These are phyloP conservation scores for Pestalotiopsis fici DNA, from an alignment of 2,329 filamentous ascomycete species.

Conservation along the genomic window DNA sequence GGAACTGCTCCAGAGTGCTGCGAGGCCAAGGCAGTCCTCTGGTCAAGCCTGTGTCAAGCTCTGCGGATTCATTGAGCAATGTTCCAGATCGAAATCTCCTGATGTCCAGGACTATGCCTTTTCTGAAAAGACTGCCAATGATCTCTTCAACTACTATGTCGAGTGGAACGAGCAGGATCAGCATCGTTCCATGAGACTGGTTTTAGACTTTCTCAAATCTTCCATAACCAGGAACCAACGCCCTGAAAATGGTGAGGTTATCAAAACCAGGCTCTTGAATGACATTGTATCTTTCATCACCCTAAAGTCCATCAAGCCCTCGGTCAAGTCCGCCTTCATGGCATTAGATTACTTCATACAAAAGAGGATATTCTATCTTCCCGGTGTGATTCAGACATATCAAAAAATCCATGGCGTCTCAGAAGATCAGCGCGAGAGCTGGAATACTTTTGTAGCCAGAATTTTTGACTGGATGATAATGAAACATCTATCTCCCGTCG, in stretches of 20 bases:
- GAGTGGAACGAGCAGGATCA: constrained; percentile 69
- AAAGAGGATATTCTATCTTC: constrained; percentile 56
- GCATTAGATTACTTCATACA: constrained; percentile 65
- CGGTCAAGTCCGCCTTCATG: constrained; percentile 71
- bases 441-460: constrained; percentile 51
- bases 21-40: constrained; percentile 55
- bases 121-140: constrained; percentile 44
- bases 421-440: constrained; percentile 33
- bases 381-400: constrained; percentile 47
- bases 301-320: constrained; percentile 60
- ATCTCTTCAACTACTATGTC: constrained; percentile 63
- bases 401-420: constrained; percentile 26
- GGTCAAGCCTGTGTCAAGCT: constrained; percentile 61
- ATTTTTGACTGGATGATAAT: constrained; percentile 58
- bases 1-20: constrained; percentile 47
- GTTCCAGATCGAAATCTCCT: constrained; percentile 48
- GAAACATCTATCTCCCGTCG: constrained; percentile 58
- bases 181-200: constrained; percentile 63
- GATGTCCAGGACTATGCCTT: constrained; percentile 52
- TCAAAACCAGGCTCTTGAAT: constrained; percentile 48
- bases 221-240: constrained; percentile 53
- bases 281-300: constrained; percentile 61
- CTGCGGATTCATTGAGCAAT: constrained; percentile 63
- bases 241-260: constrained; percentile 31
- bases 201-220: constrained; percentile 58